phyloP scores from a whole-genome alignment of 2,329 filamentous ascomycete genomes.

The Ascochyta fabae region DNA sequence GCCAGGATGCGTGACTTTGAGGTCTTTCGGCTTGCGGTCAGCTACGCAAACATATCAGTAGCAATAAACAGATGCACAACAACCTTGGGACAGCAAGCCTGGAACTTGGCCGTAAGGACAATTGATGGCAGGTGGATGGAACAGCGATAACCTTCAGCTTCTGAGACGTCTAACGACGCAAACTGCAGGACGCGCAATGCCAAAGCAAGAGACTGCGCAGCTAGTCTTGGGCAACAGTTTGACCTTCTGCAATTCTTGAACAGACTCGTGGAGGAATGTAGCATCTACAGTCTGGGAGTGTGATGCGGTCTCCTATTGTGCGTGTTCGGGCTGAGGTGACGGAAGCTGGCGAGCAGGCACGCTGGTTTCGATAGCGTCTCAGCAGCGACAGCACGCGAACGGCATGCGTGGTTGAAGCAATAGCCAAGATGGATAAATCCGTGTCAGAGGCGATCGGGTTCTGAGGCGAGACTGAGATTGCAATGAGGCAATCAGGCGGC shows the following conservation, averaged over 20 bases:
- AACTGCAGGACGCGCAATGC: not conserved
- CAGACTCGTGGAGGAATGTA: not conserved
- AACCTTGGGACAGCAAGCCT: not conserved
- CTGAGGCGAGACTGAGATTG: slow-evolving; percentile 4
- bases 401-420: not conserved
- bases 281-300: not conserved
- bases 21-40: not conserved
- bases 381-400: not conserved
- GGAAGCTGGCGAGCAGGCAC: not conserved
- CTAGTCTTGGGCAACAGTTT: not conserved
- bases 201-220: not conserved
- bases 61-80: not conserved
- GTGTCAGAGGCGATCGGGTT: slow-evolving; percentile 2
- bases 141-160: no score
- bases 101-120: not conserved
- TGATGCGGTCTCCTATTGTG: not conserved
- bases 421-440: slow-evolving; percentile 5
- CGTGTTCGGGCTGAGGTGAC: not conserved
- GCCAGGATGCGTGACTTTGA: no score
- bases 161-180: not conserved
- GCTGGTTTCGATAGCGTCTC: not conserved
- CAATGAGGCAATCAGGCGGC: slow-evolving; percentile 5
- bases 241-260: not conserved
- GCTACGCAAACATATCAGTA: not conserved
- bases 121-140: not conserved